These are phyloP conservation scores for Rhodotorula sp. DNA, from an alignment of 1,284 basidiomycete species.

Conservation along the genomic window DNA sequence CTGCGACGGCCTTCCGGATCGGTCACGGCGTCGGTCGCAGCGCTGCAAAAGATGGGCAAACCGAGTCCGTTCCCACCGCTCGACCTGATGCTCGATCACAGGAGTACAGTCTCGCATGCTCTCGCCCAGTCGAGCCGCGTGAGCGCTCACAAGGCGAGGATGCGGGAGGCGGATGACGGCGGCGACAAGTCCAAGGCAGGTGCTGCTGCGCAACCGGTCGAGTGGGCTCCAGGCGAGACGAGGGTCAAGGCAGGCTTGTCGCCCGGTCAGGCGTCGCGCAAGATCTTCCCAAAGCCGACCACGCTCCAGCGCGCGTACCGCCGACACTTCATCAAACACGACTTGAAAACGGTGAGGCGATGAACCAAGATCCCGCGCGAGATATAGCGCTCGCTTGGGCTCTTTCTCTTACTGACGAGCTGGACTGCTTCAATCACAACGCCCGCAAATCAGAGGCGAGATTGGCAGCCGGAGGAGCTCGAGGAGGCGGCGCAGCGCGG, in stretches of 20 bases:
- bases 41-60: not conserved
- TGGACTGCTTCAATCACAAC: not conserved
- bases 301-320: constrained; percentile 38
- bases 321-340: constrained; percentile 45
- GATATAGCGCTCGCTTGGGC: too few species aligned
- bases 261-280: constrained; percentile 28
- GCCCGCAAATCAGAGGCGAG: constrained; percentile 22
- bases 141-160: not conserved
- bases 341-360: constrained; percentile 40
- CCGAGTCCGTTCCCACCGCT: constrained; percentile 32
- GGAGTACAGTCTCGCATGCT: constrained; percentile 21
- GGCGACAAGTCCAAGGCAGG: constrained; percentile 14
- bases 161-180: not conserved
- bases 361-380: too few species aligned
- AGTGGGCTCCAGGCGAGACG: not conserved
- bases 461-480: constrained; percentile 49
- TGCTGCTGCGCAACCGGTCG: not conserved
- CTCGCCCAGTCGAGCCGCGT: constrained; percentile 17
- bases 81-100: constrained; percentile 23
- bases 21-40: not conserved
- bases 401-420: not conserved
- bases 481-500: constrained; percentile 52
- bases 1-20: not conserved
- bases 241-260: constrained; percentile 11
- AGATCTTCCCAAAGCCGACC: constrained; percentile 44